Base-by-base conservation (phyloP, 257 asterid species). In the Solanum pinnatisectum region DNA sequence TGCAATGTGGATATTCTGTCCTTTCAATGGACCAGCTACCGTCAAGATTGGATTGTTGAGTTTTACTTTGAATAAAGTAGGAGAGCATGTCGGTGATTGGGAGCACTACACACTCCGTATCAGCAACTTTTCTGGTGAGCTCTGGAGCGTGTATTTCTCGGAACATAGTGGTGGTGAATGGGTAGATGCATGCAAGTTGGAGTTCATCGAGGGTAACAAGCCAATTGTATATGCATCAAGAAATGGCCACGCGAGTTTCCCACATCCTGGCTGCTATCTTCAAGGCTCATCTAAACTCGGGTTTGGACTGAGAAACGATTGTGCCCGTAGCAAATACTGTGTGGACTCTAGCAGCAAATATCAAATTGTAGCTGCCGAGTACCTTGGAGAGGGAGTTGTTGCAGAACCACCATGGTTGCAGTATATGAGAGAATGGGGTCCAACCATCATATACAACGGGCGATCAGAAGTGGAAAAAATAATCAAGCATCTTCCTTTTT, bases 351-450 rank as follows among this genome's bases (percentile, higher is more conserved):
- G 98, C 65, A 88, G 87, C 5, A 90, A 87, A 71, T 96, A 95
- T 87, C 87, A 88, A 74, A 82, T 95, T 22, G 56, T 94, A 6
- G 98, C 99, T 1, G 98, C 97, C 0, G 99, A 95, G 91, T 92
- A 95, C 70, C 96, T 96, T 12, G 95, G 91, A 39, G 92, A 90
- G 18, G 93, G 88, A 16, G 89, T 90, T 36, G 88, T 91, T 30
- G 78, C 83, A 1, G 98, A 96, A 90, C 99, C 98, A 3, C 90
- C 88, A 49, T 95, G 98, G 98, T 87, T 96, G 88, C 98, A 96
- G 88, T 95, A 94, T 84, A 96, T 95, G 99, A 93, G 99, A 73
- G 99, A 94, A 87, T 96, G 99, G 99, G 99, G 99, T 9, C 99
- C 99, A 1, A 93, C 94, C 2, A 59, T 96, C 42, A 90, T 93